A percentile compares a stretch with the other conserved stretches of the same genome.
These are phyloP conservation scores for Neurospora sp. DNA, from an alignment of 495 filamentous ascomycete species.

Conservation along the genomic window DNA sequence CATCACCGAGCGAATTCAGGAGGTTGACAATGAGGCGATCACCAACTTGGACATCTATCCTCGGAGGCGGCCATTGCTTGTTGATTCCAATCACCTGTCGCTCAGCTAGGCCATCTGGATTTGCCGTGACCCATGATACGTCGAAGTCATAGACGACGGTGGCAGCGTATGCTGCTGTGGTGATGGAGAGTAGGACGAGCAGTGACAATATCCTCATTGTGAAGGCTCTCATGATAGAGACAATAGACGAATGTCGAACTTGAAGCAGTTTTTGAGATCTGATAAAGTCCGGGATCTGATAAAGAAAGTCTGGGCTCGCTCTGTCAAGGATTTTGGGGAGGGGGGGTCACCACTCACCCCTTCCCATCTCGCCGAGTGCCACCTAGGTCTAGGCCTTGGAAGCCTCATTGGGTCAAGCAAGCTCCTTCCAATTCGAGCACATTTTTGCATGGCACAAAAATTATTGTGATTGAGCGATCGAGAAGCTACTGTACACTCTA, in stretches of 20 bases:
- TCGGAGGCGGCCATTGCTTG: constrained; percentile 64
- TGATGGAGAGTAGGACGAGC: constrained; percentile 6
- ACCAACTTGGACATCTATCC: constrained; percentile 57
- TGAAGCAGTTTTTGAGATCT: neutral
- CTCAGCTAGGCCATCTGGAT: constrained; percentile 62
- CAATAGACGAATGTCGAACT: neutral
- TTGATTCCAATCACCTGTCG: constrained; percentile 74
- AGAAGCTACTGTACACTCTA: neutral
- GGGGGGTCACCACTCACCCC: neutral
- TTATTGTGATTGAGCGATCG: neutral
- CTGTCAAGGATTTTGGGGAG: neutral
- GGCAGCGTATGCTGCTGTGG: constrained; percentile 28
- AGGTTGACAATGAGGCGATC: constrained; percentile 64
- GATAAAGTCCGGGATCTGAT: neutral
- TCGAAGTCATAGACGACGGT: constrained; percentile 71
- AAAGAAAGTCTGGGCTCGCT: neutral
- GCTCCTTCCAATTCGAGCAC: neutral
- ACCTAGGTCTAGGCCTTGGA: neutral
- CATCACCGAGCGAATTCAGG: constrained; percentile 61
- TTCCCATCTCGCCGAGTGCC: neutral
- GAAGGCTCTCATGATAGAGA: no score
- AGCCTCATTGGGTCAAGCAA: neutral
- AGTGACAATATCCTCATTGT: neutral
- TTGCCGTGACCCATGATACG: constrained; percentile 68
- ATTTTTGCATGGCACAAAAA: neutral